phyloP scores from a whole-genome alignment of 2,329 filamentous ascomycete genomes.

The Tolypocladium ophioglossoides region DNA sequence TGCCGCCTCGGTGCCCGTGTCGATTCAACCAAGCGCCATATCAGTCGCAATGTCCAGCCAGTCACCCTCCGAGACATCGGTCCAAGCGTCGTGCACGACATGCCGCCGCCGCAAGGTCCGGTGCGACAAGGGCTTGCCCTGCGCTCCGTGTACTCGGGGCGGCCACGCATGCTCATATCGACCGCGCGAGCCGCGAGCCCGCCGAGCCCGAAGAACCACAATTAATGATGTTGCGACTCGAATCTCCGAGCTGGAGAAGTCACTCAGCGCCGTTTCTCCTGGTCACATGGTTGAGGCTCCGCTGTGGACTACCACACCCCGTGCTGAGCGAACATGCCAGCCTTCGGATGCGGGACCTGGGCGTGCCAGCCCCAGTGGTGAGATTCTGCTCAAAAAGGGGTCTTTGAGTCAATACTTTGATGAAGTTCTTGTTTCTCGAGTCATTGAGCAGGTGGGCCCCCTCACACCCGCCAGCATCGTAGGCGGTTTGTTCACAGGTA shows the following conservation, averaged over 20 bases:
- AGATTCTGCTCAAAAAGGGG: neutral
- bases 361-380: neutral
- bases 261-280: neutral
- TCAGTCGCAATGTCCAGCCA: neutral
- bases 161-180: neutral
- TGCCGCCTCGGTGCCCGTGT: neutral
- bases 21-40: neutral
- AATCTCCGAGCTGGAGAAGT: neutral
- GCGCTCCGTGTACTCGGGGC: neutral
- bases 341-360: neutral
- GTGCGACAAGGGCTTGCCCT: neutral
- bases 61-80: neutral
- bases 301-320: neutral
- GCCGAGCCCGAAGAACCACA: neutral
- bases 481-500: neutral
- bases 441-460: neutral
- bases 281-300: neutral
- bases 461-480: neutral
- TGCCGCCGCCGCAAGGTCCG: neutral
- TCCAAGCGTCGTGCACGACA: neutral
- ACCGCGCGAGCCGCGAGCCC: neutral
- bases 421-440: neutral
- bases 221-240: neutral
- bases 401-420: neutral
- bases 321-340: neutral